Evolutionary conservation across 768 basidiomycete genomes (phyloP).

Genomic region (Psilocybe cubensis): DNA sequence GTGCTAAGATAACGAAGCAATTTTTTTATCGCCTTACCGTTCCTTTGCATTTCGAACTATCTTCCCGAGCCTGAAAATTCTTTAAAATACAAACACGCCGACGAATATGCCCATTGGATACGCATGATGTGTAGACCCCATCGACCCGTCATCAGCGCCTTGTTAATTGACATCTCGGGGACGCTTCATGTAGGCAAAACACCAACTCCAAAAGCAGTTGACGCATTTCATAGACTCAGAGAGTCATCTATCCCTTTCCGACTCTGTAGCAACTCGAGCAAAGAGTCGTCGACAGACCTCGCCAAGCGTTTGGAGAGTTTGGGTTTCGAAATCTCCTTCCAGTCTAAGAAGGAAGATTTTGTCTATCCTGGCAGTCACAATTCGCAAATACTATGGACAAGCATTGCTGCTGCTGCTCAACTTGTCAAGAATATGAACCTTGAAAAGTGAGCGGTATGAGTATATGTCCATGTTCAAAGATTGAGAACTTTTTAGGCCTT

Average conservation of each 20-base stretch:
- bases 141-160: constrained; percentile 47
- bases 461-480: neutral
- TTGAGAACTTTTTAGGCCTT: constrained; percentile 42
- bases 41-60: too few species aligned
- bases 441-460: constrained; percentile 37
- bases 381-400: constrained; percentile 53
- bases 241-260: constrained; percentile 44
- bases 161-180: constrained; percentile 72
- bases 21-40: too few species aligned
- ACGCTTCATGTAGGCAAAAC: constrained; percentile 60
- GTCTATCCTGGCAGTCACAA: neutral
- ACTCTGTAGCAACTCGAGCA: constrained; percentile 72
- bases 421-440: constrained; percentile 44
- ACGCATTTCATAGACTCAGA: constrained; percentile 43
- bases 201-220: constrained; percentile 51
- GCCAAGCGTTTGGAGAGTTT: constrained; percentile 45
- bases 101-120: too few species aligned
- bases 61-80: too few species aligned
- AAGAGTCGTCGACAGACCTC: constrained; percentile 55
- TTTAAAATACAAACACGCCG: too few species aligned
- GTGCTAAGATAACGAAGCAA: too few species aligned
- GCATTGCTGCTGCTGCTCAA: constrained; percentile 59
- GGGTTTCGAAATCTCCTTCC: constrained; percentile 47
- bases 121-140: neutral
- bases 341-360: constrained; percentile 2